phyloP scores from a whole-genome alignment of 768 basidiomycete species.

The Lepiota venenata region DNA sequence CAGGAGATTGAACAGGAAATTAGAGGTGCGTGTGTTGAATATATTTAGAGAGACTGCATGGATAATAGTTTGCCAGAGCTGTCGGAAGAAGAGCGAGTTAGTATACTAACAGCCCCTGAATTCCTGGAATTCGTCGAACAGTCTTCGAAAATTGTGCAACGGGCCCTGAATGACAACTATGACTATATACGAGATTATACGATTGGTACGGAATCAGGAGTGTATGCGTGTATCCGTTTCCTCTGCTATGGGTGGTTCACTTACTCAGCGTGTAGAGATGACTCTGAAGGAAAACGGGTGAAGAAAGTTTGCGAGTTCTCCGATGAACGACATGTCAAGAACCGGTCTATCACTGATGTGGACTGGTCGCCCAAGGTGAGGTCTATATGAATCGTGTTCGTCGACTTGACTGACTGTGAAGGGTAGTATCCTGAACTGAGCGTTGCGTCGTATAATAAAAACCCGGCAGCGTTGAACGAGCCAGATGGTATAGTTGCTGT shows the following conservation, averaged over 20 bases:
- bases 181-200: constrained; percentile 98
- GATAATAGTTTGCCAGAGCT: constrained; percentile 69
- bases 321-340: constrained; percentile 88
- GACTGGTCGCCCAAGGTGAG: constrained; percentile 97
- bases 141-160: constrained; percentile 92
- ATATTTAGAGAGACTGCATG: background rate
- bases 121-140: constrained; percentile 93
- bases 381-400: background rate
- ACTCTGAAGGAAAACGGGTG: constrained; percentile 85
- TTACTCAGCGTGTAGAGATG: constrained; percentile 53
- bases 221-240: constrained; percentile 43
- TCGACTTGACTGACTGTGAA: background rate
- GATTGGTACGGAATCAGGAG: constrained; percentile 79
- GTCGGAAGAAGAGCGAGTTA: constrained; percentile 79
- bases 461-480: constrained; percentile 88
- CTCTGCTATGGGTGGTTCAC: background rate
- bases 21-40: constrained; percentile 44
- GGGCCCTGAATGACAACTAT: constrained; percentile 92
- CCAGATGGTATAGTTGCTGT: constrained; percentile 96
- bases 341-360: constrained; percentile 91
- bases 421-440: constrained; percentile 90
- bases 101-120: constrained; percentile 83
- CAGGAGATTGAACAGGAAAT: constrained; percentile 87
- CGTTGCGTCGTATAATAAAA: constrained; percentile 97
- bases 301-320: constrained; percentile 94